Conservation (phyloP, 305 asterid genomes). For the Fraxinus angustifolia region DNA sequence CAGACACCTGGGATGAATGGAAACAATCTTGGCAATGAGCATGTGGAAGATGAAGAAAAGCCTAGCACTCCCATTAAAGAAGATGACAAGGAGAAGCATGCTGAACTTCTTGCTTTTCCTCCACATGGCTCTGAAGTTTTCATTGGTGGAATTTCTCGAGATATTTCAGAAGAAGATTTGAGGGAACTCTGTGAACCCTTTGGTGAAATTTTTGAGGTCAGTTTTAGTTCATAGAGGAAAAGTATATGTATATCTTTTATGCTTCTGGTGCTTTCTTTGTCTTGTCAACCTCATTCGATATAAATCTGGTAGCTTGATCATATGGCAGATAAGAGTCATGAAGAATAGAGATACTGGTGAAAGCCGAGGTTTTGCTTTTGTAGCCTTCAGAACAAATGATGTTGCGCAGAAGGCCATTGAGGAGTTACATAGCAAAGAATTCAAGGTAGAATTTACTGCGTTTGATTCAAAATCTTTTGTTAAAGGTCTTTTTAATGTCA, state of each 20-base stretch:
- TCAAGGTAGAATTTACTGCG: slow-evolving; percentile 51
- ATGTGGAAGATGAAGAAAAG: slow-evolving; percentile 49
- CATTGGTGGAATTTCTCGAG: slow-evolving; percentile 90
- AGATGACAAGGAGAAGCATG: slow-evolving; percentile 49
- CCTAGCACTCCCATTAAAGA: slow-evolving; percentile 35
- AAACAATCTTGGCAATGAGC: slow-evolving; percentile 31
- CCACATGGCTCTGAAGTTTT: slow-evolving; percentile 95
- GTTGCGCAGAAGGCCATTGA: slow-evolving; percentile 86
- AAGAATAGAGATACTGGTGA: slow-evolving; percentile 94
- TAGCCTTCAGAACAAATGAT: slow-evolving; percentile 73
- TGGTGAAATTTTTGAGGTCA: slow-evolving; percentile 79
- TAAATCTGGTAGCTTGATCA: slow-evolving; percentile 23
- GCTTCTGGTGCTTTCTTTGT: slow-evolving; percentile 4
- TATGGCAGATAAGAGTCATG: slow-evolving; percentile 75
- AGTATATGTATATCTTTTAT: not conserved
- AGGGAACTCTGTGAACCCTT: slow-evolving; percentile 77
- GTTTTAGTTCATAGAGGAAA: slow-evolving; percentile 22
- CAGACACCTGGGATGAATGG: slow-evolving; percentile 46
- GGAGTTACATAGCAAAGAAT: slow-evolving; percentile 77
- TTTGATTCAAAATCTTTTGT: not conserved
- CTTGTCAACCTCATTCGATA: not conserved
- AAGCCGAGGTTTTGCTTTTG: slow-evolving; percentile 96
- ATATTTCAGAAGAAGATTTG: slow-evolving; percentile 73
- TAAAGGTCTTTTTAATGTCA: slow-evolving; percentile 5
- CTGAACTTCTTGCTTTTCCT: slow-evolving; percentile 78